phyloP scores from a whole-genome alignment of 495 filamentous ascomycete genomes.

The Antarctomyces pellizariae region DNA sequence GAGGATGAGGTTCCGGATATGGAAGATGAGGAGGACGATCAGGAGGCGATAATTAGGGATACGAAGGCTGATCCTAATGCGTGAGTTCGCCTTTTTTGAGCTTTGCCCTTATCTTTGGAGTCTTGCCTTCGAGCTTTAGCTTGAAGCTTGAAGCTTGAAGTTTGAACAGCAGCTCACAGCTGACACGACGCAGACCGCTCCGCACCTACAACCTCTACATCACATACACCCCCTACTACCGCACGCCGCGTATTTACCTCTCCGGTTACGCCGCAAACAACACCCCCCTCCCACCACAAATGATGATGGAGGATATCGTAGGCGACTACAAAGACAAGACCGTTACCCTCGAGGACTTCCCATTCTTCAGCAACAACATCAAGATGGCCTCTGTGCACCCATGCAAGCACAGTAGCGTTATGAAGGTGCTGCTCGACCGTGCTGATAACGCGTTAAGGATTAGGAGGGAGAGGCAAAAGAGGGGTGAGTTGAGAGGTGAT shows the following conservation, averaged over 20 bases:
- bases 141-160: neutral
- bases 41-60: slow-evolving; percentile 89
- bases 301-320: slow-evolving; percentile 99
- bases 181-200: slow-evolving; percentile 32
- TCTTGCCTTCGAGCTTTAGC: slow-evolving; percentile 1
- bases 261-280: slow-evolving; percentile 69
- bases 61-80: slow-evolving; percentile 34
- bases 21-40: slow-evolving; percentile 93
- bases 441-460: slow-evolving; percentile 84
- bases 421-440: slow-evolving; percentile 92
- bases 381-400: slow-evolving; percentile 96
- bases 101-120: slow-evolving; percentile 3
- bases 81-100: slow-evolving; percentile 26
- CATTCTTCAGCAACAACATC: slow-evolving; percentile 58
- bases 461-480: slow-evolving; percentile 54
- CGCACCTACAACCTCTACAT: slow-evolving; percentile 97
- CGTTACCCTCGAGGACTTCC: slow-evolving; percentile 93
- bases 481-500: slow-evolving; percentile 19
- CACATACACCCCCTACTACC: slow-evolving; percentile 89
- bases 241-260: slow-evolving; percentile 85
- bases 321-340: slow-evolving; percentile 99
- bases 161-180: slow-evolving; percentile 3
- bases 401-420: slow-evolving; percentile 78
- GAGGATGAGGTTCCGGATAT: slow-evolving; percentile 90
- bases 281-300: slow-evolving; percentile 61